These are phyloP conservation scores for Manihot esculenta DNA, from an alignment of 441 rosid species.

Conservation along the genomic window DNA sequence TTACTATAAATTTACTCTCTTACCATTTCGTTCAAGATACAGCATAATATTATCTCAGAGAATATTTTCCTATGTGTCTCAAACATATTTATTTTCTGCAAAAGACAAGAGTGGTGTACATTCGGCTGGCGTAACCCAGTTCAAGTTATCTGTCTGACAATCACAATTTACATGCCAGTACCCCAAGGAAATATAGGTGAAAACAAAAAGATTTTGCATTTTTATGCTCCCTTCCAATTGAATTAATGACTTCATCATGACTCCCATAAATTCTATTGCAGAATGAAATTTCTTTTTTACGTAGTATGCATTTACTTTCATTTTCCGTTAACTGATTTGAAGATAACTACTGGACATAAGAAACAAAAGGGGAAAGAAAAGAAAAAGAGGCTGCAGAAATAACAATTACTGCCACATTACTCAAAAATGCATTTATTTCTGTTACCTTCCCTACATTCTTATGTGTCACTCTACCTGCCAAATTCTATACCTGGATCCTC, in stretches of 20 bases:
- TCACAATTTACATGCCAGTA: neutral
- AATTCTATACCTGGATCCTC: constrained; percentile 17
- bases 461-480: constrained; percentile 13
- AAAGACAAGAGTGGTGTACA: neutral
- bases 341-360: neutral
- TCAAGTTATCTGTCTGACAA: neutral
- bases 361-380: neutral
- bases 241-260: neutral
- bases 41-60: too few species aligned
- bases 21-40: too few species aligned
- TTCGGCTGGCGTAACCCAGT: neutral
- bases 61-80: too few species aligned
- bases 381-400: neutral
- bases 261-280: neutral
- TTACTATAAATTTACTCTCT: too few species aligned
- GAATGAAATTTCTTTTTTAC: neutral
- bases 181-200: neutral
- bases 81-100: too few species aligned
- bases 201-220: neutral
- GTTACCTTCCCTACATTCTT: neutral
- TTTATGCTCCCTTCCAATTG: neutral
- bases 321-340: constrained; percentile 6
- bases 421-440: constrained; percentile 14
- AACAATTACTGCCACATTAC: constrained; percentile 3
- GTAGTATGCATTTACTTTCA: neutral